These are phyloP conservation scores for Leishmania turanica DNA, from an alignment of 208 protist genomes.

Conservation along the genomic window DNA sequence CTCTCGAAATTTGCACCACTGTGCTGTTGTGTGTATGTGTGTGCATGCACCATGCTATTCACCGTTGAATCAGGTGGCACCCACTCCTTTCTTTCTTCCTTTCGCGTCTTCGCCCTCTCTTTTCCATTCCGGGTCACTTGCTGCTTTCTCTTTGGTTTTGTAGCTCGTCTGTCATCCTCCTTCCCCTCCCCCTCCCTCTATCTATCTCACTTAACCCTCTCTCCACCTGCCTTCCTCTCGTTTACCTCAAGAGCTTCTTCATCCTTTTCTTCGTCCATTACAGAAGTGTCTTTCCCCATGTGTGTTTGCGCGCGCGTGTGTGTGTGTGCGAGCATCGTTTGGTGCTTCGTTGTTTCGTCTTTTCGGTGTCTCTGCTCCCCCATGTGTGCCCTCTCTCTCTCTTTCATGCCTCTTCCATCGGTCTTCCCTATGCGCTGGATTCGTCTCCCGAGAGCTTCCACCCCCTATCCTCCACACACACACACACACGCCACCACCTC, in stretches of 20 bases:
- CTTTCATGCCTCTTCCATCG: not conserved
- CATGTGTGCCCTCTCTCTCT: not conserved
- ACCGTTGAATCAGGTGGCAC: not conserved
- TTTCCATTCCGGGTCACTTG: not conserved
- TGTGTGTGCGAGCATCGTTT: not conserved
- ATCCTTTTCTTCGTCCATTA: slow-evolving; percentile 4
- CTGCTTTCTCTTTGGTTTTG: slow-evolving; percentile 2
- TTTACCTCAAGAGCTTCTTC: not conserved
- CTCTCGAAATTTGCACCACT: not conserved
- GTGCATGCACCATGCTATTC: not conserved
- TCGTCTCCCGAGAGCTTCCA: not conserved
- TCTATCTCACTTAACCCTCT: not conserved
- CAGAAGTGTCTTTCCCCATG: not conserved
- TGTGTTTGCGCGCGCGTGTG: not conserved
- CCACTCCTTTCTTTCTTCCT: not conserved
- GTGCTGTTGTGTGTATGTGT: not conserved
- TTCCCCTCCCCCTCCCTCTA: no score
- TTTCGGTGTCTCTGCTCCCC: not conserved
- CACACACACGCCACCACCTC: no score
- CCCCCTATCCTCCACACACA: no score
- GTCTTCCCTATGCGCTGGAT: not conserved
- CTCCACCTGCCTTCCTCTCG: not conserved
- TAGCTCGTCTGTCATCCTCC: not conserved
- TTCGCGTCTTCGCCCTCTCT: not conserved
- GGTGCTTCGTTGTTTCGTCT: not conserved